phyloP scores from a whole-genome alignment of 139 green algal genomes.

The Eudorina sp. region DNA sequence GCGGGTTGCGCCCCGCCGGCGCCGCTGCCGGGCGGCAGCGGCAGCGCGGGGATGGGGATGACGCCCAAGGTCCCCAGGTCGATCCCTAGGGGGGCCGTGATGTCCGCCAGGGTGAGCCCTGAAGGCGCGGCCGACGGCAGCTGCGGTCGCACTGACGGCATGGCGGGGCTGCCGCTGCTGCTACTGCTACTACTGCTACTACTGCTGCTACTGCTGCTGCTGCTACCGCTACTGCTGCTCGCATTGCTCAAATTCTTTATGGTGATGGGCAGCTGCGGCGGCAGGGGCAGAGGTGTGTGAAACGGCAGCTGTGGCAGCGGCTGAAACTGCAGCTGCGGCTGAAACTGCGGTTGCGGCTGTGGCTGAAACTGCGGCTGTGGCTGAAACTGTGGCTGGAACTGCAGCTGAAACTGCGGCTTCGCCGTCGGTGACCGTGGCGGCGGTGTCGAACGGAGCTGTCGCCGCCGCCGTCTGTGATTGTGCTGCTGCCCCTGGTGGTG shows the following conservation, averaged over 20 bases:
- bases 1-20: background rate
- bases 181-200: background rate
- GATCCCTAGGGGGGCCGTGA: conserved; percentile 3
- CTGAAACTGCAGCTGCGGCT: background rate
- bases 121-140: background rate
- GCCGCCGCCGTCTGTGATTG: background rate
- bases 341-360: background rate
- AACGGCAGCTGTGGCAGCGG: background rate
- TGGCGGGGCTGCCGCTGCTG: background rate
- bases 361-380: background rate
- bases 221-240: background rate
- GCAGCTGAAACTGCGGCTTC: too few relatives aligned
- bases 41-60: conserved; percentile 11
- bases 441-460: background rate
- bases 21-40: background rate
- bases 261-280: background rate
- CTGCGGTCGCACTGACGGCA: background rate
- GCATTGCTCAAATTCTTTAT: too few relatives aligned
- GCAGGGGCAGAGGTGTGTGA: background rate
- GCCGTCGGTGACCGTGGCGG: background rate
- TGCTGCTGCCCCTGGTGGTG: background rate
- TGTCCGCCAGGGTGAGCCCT: conserved; percentile 21
- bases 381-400: background rate
- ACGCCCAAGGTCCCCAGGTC: conserved; percentile 19
- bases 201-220: background rate